phyloP scores from a whole-genome alignment of 2,329 filamentous ascomycete genomes.

The Alternaria burnsii region DNA sequence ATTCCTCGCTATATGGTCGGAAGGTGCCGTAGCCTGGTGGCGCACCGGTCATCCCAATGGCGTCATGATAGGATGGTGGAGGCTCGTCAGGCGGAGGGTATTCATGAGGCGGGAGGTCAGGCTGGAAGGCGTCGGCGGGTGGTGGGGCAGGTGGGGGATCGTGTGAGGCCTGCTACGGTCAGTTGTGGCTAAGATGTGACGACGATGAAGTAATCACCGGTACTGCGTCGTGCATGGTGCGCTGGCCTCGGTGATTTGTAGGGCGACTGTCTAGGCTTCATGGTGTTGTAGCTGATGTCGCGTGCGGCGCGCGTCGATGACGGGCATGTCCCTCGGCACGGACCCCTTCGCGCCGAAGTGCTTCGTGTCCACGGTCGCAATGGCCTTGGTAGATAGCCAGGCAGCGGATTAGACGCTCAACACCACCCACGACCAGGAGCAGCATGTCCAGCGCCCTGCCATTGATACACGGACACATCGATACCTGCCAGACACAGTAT shows the following conservation, averaged over 20 bases:
- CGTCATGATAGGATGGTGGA: constrained; percentile 48
- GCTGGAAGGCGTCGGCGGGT: neutral
- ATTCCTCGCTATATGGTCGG: constrained; percentile 39
- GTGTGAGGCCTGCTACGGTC: constrained; percentile 12
- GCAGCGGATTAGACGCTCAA: constrained; percentile 24
- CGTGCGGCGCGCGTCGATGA: constrained; percentile 23
- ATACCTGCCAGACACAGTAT: constrained; percentile 42
- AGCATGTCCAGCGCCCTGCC: constrained; percentile 42
- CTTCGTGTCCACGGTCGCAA: constrained; percentile 25
- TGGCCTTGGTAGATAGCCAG: constrained; percentile 22
- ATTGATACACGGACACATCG: constrained; percentile 25
- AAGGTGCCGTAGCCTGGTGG: constrained; percentile 46
- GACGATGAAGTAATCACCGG: neutral
- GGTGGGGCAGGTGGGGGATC: constrained; percentile 22
- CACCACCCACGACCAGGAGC: constrained; percentile 14
- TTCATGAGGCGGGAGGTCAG: neutral
- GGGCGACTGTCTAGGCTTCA: constrained; percentile 7
- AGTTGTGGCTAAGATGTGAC: neutral
- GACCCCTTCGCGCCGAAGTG: constrained; percentile 19
- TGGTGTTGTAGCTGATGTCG: constrained; percentile 17
- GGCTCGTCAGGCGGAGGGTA: constrained; percentile 32
- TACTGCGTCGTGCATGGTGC: constrained; percentile 23
- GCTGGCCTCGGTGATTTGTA: neutral
- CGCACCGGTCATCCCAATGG: constrained; percentile 30
- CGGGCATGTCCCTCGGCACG: constrained; percentile 26